Conservation (phyloP, 768 basidiomycete species). For the Tricholoma sp. region DNA sequence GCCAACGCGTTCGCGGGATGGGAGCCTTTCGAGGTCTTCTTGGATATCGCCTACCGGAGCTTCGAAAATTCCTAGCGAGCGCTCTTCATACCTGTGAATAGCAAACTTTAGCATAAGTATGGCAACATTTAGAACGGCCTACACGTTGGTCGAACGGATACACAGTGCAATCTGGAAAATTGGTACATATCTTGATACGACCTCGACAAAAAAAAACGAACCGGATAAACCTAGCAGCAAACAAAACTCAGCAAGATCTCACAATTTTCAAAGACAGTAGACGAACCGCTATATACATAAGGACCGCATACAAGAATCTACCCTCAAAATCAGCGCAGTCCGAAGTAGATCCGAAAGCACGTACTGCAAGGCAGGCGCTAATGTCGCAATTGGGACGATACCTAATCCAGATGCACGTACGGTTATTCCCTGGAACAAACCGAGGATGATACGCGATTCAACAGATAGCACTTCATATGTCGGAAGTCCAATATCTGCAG, state of each 20-base stretch:
- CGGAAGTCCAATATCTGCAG: slow-evolving; percentile 35
- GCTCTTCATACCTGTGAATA: slow-evolving; percentile 57
- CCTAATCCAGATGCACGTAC: slow-evolving; percentile 49
- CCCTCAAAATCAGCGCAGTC: neutral
- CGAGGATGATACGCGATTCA: slow-evolving; percentile 35
- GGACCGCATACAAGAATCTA: slow-evolving; percentile 67
- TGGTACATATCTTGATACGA: neutral
- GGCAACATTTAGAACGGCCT: slow-evolving; percentile 11
- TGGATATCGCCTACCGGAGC: slow-evolving; percentile 40
- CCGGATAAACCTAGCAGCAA: slow-evolving; percentile 35
- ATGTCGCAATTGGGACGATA: slow-evolving; percentile 38
- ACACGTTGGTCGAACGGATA: slow-evolving; percentile 67
- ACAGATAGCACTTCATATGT: slow-evolving; percentile 31
- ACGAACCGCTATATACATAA: slow-evolving; percentile 70
- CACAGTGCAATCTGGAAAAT: slow-evolving; percentile 44
- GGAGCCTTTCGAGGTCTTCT: slow-evolving; percentile 30
- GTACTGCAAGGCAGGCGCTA: slow-evolving; percentile 70
- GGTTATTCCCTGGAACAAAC: slow-evolving; percentile 55
- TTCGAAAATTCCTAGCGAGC: slow-evolving; percentile 64
- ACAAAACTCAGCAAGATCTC: neutral
- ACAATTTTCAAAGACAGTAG: slow-evolving; percentile 3
- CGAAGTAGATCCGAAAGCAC: slow-evolving; percentile 13
- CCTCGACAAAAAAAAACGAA: slow-evolving; percentile 11
- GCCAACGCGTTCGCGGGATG: slow-evolving; percentile 38
- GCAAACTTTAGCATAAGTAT: neutral